Base-by-base conservation (phyloP, 192 early-diverging fungal species). In the Pilaira anomala region DNA sequence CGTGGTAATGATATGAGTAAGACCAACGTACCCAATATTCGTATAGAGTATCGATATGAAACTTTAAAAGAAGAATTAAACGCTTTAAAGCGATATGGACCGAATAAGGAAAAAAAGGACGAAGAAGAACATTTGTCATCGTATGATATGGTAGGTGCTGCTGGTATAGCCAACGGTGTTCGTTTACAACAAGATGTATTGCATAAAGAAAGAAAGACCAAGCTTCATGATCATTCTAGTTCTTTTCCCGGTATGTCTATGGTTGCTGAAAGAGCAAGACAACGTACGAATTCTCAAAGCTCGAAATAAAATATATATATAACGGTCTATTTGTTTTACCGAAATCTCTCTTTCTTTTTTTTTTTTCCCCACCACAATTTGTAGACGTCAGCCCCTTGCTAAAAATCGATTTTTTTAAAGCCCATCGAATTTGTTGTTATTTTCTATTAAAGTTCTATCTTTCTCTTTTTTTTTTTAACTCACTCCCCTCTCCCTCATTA, bases 11-110 rank as follows among this genome's bases (percentile, higher is more conserved):
- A 91, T 59, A 92, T 96, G 63, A 83, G 87, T 39, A 94, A 91
- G 73, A 94, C 94, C 36, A 98, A 98, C 62, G 93, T 96, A 16
- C 93, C 96, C 9, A 81, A 90, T 68, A 89, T 91, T 65, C 85
- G 96, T 13, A 66, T 92, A 13, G 76, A 78, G 3, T 94, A 90
- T 73, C 83, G 96, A 16, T 83, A 93, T 67, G 85, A 90, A 48
- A 96, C 94, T 1, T 69, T 98, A 1, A 82, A 82, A 69, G 92
- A 95, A 65, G 96, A 98, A 73, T 78, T 78, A 2, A 53, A 71
- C n/a, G 78, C 80, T 60, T 39, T 83, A 0, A 48, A 56, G 29
- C 60, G 74, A 7, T 83, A 80, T 60, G 66, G 49, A 5, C 33
- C 52, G 3, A 46, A 18, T 5, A 63, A 58, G 7, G 24, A 25